Conservation (phyloP, 345 rosid genomes). For the Cardamine resedifolia region DNA sequence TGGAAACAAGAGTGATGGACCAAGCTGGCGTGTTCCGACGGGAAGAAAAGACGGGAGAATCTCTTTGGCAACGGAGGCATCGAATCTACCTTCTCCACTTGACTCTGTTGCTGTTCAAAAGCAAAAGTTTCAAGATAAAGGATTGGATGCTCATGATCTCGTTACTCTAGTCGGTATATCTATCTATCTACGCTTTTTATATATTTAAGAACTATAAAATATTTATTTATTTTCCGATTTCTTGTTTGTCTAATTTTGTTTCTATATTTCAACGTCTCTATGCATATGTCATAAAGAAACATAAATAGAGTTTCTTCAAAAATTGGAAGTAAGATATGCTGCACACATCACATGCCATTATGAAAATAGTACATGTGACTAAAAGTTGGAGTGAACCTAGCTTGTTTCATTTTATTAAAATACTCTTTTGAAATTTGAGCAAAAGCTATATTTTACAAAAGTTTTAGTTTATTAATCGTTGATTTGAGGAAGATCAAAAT, state of each 20-base stretch:
- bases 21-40: conserved; percentile 71
- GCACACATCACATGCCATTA: neutral
- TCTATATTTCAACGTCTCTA: neutral
- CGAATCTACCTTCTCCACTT: conserved; percentile 60
- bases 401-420: neutral
- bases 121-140: conserved; percentile 63
- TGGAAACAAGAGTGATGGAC: conserved; percentile 55
- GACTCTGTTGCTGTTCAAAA: conserved; percentile 56
- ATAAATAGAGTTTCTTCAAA: neutral
- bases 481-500: neutral
- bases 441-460: neutral
- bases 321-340: neutral
- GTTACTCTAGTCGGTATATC: conserved; percentile 59
- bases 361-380: neutral
- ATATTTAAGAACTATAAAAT: neutral
- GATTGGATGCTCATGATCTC: conserved; percentile 62
- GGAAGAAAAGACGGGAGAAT: conserved; percentile 76
- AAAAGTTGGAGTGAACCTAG: conserved; percentile 2
- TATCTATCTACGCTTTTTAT: neutral
- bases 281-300: neutral
- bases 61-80: conserved; percentile 52
- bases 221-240: neutral
- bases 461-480: neutral
- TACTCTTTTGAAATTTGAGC: neutral
- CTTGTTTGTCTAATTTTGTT: neutral